These are phyloP conservation scores for Leccinum variabile DNA, from an alignment of 1,284 basidiomycete genomes.

Conservation along the genomic window DNA sequence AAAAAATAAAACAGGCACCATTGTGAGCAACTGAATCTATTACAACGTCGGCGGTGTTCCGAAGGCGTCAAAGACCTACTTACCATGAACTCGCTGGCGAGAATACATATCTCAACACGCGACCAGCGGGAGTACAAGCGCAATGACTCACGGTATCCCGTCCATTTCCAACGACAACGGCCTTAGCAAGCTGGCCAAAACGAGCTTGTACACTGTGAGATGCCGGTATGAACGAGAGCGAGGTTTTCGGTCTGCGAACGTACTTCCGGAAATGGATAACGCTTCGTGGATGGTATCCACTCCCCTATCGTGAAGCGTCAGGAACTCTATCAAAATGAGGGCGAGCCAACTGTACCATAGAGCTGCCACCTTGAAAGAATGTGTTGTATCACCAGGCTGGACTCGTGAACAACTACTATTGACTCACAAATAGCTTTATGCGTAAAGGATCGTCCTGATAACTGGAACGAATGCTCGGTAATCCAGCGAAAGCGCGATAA, in stretches of 20 bases:
- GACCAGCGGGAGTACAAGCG: not conserved
- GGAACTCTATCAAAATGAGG: not conserved
- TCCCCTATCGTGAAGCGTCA: not conserved
- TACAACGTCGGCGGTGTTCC: not conserved
- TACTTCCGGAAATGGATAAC: not conserved
- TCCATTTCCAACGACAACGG: not conserved
- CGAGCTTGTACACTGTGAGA: constrained; percentile 16
- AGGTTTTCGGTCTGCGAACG: not conserved
- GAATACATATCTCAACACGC: not conserved
- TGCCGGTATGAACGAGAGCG: not conserved
- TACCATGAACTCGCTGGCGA: not conserved
- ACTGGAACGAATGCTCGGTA: not conserved
- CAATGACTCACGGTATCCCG: constrained; percentile 11
- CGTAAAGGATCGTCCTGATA: constrained; percentile 2
- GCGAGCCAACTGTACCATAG: not conserved
- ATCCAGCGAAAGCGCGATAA: not conserved
- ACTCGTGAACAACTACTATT: too few relatives aligned
- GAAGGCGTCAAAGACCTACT: not conserved
- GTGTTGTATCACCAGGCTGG: not conserved
- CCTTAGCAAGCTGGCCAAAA: constrained; percentile 8
- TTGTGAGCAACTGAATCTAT: not conserved
- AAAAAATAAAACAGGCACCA: not conserved
- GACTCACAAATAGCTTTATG: constrained; percentile 3
- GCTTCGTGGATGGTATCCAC: not conserved
- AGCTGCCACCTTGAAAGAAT: not conserved